Conservation (phyloP, 345 rosid species). For the Psidium friedrichsthalianum region DNA sequence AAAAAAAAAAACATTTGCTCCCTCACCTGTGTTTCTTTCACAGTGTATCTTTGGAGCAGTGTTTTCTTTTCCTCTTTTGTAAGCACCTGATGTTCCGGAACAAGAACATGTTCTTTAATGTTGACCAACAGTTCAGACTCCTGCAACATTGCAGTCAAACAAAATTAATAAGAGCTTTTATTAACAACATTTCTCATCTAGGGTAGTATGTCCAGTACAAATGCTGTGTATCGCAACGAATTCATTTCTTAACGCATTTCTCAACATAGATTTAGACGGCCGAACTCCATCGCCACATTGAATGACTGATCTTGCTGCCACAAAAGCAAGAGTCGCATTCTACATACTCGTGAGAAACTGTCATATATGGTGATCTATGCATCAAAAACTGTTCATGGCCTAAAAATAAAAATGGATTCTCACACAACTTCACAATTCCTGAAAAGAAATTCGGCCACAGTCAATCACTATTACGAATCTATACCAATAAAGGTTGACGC, state of each 20-base stretch:
- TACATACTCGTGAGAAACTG: neutral
- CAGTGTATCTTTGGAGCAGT: slow-evolving; percentile 29
- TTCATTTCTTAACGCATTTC: neutral
- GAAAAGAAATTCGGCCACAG: neutral
- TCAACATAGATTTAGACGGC: neutral
- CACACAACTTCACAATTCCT: neutral
- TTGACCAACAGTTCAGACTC: slow-evolving; percentile 28
- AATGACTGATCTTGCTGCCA: neutral
- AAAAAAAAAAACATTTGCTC: neutral
- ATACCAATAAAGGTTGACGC: neutral
- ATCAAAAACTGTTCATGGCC: neutral
- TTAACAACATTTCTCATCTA: neutral
- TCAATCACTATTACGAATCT: neutral
- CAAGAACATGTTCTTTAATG: slow-evolving; percentile 34
- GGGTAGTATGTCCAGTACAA: neutral
- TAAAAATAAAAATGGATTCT: neutral
- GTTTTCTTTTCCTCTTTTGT: slow-evolving; percentile 33
- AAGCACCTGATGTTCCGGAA: slow-evolving; percentile 34
- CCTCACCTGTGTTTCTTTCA: slow-evolving; percentile 31
- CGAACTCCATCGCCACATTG: rapidly evolving
- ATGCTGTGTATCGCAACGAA: neutral
- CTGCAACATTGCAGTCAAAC: slow-evolving; percentile 6
- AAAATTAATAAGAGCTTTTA: neutral
- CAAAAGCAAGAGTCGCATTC: neutral
- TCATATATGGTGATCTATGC: neutral